These are phyloP conservation scores for Fusarium robinianum DNA, from an alignment of 2,329 filamentous ascomycete genomes.

Conservation along the genomic window DNA sequence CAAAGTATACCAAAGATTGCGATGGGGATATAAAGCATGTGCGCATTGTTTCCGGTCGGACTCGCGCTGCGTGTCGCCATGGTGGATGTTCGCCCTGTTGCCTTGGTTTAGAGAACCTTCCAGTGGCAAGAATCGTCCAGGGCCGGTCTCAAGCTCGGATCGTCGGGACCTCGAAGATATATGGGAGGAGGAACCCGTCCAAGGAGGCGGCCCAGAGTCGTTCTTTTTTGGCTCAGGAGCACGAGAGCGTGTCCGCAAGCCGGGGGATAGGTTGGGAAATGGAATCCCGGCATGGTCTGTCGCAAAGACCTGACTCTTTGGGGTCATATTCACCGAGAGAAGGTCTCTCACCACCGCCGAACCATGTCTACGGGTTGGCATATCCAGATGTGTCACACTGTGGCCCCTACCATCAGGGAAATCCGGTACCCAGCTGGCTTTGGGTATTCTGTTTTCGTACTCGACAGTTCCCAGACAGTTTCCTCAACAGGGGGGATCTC, in stretches of 20 bases:
- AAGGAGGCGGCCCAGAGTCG: slow-evolving; percentile 2
- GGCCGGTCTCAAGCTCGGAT: slow-evolving; percentile 12
- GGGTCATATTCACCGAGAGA: slow-evolving; percentile 15
- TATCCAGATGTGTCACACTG: slow-evolving; percentile 2
- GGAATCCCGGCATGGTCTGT: slow-evolving; percentile 5
- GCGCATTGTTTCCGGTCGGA: slow-evolving; percentile 27
- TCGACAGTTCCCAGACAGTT: slow-evolving; percentile 4
- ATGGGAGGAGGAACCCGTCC: slow-evolving; percentile 12
- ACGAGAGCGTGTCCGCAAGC: background rate
- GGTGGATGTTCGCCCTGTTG: slow-evolving; percentile 3
- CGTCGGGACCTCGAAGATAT: slow-evolving; percentile 22
- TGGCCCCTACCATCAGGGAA: slow-evolving; percentile 4
- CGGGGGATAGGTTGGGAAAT: slow-evolving; percentile 1
- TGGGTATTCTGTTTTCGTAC: slow-evolving; percentile 8
- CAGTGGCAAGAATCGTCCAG: slow-evolving; percentile 12
- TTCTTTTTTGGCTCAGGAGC: slow-evolving; percentile 7
- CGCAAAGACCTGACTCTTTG: slow-evolving; percentile 6
- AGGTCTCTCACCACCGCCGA: slow-evolving; percentile 10
- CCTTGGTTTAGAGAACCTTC: slow-evolving; percentile 10
- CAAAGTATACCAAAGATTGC: slow-evolving; percentile 32
- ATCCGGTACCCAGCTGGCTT: slow-evolving; percentile 2
- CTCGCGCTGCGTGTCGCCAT: slow-evolving; percentile 15
- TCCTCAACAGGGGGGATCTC: no score
- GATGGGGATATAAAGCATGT: slow-evolving; percentile 34
- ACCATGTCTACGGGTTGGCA: background rate